A percentile compares a stretch with the other conserved stretches of the same genome.
Evolutionary conservation across 768 basidiomycete species (phyloP).

Genomic region (Chalciporus pseudorubinellus): DNA sequence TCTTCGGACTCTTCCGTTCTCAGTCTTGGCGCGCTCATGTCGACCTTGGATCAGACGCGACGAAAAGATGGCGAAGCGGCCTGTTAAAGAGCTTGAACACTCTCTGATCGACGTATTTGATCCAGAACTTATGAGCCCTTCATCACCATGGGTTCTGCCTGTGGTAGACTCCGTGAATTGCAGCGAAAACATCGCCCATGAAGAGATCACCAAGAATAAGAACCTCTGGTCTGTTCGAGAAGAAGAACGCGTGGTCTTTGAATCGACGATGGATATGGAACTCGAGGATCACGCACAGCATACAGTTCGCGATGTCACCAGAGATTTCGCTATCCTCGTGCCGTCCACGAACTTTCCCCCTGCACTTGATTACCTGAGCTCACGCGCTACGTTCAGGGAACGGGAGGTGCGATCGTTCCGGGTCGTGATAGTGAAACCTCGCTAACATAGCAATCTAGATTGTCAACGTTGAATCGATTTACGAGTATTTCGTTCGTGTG

Average conservation of each 20-base stretch:
- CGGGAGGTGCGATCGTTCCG: too few relatives aligned
- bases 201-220: conserved; percentile 1
- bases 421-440: too few relatives aligned
- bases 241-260: conserved; percentile 16
- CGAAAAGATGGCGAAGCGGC: too few relatives aligned
- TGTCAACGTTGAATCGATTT: not conserved
- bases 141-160: too few relatives aligned
- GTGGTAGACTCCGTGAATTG: not conserved
- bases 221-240: conserved; percentile 9
- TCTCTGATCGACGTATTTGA: too few relatives aligned
- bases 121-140: too few relatives aligned
- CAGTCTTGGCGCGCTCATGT: too few relatives aligned
- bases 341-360: conserved; percentile 18
- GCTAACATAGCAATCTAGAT: too few relatives aligned
- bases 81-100: too few relatives aligned
- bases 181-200: not conserved
- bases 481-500: conserved; percentile 9
- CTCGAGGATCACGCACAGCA: not conserved
- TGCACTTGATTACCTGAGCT: conserved; percentile 1
- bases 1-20: too few relatives aligned
- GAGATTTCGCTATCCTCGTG: conserved; percentile 11
- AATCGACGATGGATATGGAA: not conserved
- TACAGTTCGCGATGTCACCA: not conserved
- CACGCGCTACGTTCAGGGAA: too few relatives aligned
- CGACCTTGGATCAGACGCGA: too few relatives aligned